Percentiles rank a stretch among this genome's conserved stretches.
Evolutionary conservation across 2,329 filamentous ascomycete species (phyloP).

Genomic region (Venturiaceae sp.): DNA sequence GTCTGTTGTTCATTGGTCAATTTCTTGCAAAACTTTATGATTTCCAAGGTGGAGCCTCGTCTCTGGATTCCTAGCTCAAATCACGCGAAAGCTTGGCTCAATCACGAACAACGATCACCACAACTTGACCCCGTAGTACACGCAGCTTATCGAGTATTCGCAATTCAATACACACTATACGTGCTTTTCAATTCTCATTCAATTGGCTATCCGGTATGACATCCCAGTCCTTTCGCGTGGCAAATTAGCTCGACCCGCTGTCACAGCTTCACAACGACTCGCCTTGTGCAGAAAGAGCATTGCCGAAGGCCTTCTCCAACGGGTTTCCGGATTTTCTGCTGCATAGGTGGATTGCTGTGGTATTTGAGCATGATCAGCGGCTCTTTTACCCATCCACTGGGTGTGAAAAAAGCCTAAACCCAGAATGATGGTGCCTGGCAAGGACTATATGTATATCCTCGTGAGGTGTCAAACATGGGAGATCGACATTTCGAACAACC

Average conservation of each 20-base stretch:
- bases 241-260: not conserved
- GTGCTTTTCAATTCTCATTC: not conserved
- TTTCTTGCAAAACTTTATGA: not conserved
- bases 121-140: not conserved
- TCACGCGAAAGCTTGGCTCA: not conserved
- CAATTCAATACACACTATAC: not conserved
- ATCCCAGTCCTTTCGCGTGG: not conserved
- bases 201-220: not conserved
- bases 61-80: not conserved
- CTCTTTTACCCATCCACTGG: not conserved
- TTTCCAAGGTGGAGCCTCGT: not conserved
- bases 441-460: not conserved
- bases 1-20: not conserved
- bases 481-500: not conserved
- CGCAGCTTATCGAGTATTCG: not conserved
- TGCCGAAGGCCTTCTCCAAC: not conserved
- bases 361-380: not conserved
- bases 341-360: not conserved
- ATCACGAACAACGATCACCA: not conserved
- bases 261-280: not conserved
- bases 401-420: not conserved
- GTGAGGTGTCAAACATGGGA: not conserved
- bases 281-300: not conserved
- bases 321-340: not conserved
- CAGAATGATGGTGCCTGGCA: not conserved